phyloP scores from a whole-genome alignment of 2,329 filamentous ascomycete genomes.

The Dactylonectria macrodidyma region DNA sequence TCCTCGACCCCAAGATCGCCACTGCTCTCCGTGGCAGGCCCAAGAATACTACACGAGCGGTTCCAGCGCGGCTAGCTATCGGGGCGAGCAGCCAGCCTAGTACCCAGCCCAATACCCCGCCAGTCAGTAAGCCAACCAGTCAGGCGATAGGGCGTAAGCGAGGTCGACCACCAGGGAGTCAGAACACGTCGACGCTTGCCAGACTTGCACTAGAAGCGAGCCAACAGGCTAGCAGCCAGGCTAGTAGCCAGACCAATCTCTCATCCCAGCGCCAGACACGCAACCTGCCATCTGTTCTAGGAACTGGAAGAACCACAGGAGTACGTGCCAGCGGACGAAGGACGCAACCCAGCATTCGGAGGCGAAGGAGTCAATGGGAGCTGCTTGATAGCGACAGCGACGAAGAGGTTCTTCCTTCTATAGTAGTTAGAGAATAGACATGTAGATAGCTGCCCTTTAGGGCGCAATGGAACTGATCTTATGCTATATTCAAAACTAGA shows the following conservation, averaged over 20 bases:
- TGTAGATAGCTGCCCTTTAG: not conserved
- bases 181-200: not conserved
- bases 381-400: not conserved
- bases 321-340: no score
- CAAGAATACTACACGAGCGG: not conserved
- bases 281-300: no score
- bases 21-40: not conserved
- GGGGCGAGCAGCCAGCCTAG: no score
- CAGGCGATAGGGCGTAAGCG: no score
- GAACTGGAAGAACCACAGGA: no score
- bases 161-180: not conserved
- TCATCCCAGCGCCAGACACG: no score
- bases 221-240: no score
- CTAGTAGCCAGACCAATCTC: no score
- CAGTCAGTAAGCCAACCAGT: no score
- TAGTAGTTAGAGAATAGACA: not conserved
- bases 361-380: not conserved
- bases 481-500: not conserved
- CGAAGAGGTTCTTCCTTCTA: not conserved
- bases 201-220: no score
- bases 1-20: conserved; percentile 25
- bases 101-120: no score
- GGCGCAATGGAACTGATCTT: not conserved
- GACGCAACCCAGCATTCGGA: not conserved
- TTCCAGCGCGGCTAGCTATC: no score